Base-by-base conservation (phyloP, 2,329 filamentous ascomycete genomes). In the Exophiala calicioides region DNA sequence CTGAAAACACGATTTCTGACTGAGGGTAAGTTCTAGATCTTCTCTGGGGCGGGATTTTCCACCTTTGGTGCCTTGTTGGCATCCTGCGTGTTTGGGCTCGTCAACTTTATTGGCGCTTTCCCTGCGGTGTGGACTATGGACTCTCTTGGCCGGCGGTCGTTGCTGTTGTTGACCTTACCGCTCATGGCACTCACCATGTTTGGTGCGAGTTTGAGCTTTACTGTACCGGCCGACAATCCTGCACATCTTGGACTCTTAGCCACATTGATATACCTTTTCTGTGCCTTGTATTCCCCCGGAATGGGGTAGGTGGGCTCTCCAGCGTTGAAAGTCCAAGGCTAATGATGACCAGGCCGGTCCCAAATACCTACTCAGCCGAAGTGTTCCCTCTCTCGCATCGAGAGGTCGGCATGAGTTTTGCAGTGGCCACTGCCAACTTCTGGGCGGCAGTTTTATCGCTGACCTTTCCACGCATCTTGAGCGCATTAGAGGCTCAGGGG, bases 21-120 rank as follows among this genome's bases (percentile, higher is more conserved):
- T 15, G 9, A 27, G 24, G 7, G 7, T 27, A 7, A 27, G 7
- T 15, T 5, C 29, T 31, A 79, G 56, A 78, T 82, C 45, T 82
- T 82, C 60, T 55, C 72, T 5, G 65, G 78, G 0, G 75, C 75
- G 7, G 65, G 71, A 1, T 72, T 78, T 37, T 63, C 63, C 5
- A 63, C 72, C 33, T 65, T 72, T 6, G 62, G 62, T 3, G 77
- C 79, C 1, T 68, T 82, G 1, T 63, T 68, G 10, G 77, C 76
- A 2, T 80, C 77, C 2, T 69, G 80, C n/a, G 77, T 78, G 0
- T 81, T 85, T 58, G 82, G 82, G 39, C 62, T 82, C 20, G 72
- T 85, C 52, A 85, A 84, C 65, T 84, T 82, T 62, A 47, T 84
- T 35, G 84, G 82, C 51, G 78, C 80, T 10, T 81, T 80, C 62